Conservation (phyloP, 305 asterid species). For the Stenogyne calaminthoides region DNA sequence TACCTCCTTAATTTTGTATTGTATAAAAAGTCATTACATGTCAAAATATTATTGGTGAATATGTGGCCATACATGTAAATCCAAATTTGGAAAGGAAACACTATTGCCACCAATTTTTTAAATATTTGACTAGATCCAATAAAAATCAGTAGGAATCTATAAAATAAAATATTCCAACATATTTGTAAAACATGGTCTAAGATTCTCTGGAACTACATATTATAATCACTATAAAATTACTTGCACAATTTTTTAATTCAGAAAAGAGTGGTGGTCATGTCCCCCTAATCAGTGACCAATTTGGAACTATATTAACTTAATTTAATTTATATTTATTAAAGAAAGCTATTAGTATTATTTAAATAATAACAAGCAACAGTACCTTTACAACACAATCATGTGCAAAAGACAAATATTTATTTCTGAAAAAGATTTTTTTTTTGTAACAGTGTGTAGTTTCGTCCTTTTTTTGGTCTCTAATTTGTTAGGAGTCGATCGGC, state of each 20-base stretch:
- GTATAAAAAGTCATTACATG: no score
- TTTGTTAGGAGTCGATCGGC: background rate
- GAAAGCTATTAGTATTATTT: background rate
- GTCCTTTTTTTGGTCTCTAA: background rate
- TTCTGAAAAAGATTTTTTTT: background rate
- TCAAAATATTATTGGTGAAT: background rate
- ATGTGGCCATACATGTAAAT: background rate
- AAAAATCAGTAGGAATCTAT: conserved; percentile 2
- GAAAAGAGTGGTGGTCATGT: conserved; percentile 36
- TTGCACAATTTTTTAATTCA: background rate
- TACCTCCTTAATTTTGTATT: no score
- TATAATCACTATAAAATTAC: conserved; percentile 23
- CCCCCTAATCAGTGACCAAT: conserved; percentile 38
- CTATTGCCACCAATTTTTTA: background rate
- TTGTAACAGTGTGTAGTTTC: background rate
- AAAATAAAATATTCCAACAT: conserved; percentile 16
- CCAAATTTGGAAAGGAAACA: conserved; percentile 9
- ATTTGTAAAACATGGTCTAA: conserved; percentile 36
- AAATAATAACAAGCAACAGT: background rate
- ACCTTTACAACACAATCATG: conserved; percentile 28
- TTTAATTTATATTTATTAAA: background rate
- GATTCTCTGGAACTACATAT: conserved; percentile 44
- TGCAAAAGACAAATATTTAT: background rate
- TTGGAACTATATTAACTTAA: background rate
- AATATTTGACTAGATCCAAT: conserved; percentile 1